Conservation (phyloP, 2,329 filamentous ascomycete genomes). For the Elsinoe perseae region DNA sequence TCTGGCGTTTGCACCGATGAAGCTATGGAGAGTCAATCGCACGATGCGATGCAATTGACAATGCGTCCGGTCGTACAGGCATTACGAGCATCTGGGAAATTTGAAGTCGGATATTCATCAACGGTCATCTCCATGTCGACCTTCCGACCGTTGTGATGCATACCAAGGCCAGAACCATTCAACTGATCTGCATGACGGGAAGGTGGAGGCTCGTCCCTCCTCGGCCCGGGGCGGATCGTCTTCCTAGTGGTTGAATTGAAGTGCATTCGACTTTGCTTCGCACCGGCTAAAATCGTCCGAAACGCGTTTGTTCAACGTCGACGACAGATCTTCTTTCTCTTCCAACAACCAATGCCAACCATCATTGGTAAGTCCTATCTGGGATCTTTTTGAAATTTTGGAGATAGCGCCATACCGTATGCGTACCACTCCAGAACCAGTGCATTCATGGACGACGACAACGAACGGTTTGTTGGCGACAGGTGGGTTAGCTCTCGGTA, state of each 20-base stretch:
- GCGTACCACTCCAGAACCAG: conserved; percentile 3
- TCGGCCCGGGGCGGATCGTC: not conserved
- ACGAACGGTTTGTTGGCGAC: not conserved
- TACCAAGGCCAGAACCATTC: not conserved
- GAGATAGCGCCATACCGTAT: conserved; percentile 8
- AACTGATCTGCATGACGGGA: not conserved
- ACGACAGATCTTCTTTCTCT: conserved; percentile 5
- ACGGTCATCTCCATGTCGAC: conserved; percentile 16
- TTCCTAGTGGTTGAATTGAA: not conserved
- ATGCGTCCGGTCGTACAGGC: not conserved
- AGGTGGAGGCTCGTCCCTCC: not conserved
- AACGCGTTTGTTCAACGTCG: conserved; percentile 3
- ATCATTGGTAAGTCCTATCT: not conserved
- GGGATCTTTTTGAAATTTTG: conserved; percentile 5
- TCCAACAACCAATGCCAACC: not conserved
- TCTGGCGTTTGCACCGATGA: not conserved
- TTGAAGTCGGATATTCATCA: conserved; percentile 1
- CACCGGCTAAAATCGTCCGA: not conserved
- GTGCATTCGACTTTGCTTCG: not conserved
- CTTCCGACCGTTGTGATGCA: not conserved
- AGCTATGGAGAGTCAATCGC: not conserved
- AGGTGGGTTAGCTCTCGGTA: conserved; percentile 1
- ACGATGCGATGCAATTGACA: not conserved
- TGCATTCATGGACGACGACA: not conserved
- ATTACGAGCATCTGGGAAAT: not conserved